These are phyloP conservation scores for Trapa bicornis DNA, from an alignment of 345 rosid genomes.

Conservation along the genomic window DNA sequence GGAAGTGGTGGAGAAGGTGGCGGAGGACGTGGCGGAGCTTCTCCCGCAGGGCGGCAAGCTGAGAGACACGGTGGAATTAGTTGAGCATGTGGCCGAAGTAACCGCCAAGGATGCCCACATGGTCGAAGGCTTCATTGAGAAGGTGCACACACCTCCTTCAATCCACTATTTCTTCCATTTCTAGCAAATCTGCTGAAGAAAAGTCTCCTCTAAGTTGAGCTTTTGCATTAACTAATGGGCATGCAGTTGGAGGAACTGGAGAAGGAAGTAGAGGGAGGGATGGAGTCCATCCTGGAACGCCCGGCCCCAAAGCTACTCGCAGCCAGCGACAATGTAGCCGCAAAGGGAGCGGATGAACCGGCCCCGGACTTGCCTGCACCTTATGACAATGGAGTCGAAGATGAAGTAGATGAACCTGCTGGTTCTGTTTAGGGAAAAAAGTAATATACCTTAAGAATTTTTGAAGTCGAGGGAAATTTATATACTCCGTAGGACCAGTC, in stretches of 20 bases:
- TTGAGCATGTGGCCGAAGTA: conserved; percentile 32
- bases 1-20: conserved; percentile 33
- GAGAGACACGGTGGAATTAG: conserved; percentile 8
- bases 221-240: too few species aligned
- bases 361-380: too few species aligned
- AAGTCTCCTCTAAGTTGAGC: not conserved
- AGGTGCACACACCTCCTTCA: conserved; percentile 14
- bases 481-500: too few species aligned
- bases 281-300: conserved; percentile 7
- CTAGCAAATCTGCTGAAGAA: not conserved
- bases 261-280: conserved; percentile 14
- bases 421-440: not conserved
- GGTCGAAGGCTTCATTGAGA: conserved; percentile 26
- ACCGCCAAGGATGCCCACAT: conserved; percentile 27
- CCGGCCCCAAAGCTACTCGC: not conserved
- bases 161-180: not conserved
- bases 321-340: not conserved
- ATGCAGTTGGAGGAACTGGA: conserved; percentile 33
- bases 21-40: conserved; percentile 29
- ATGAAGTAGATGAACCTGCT: too few species aligned
- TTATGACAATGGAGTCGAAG: too few species aligned
- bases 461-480: too few species aligned
- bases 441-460: too few species aligned
- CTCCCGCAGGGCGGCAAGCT: conserved; percentile 37
- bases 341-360: not conserved